Conservation (phyloP, 441 rosid species). For the Metrosideros polymorpha region DNA sequence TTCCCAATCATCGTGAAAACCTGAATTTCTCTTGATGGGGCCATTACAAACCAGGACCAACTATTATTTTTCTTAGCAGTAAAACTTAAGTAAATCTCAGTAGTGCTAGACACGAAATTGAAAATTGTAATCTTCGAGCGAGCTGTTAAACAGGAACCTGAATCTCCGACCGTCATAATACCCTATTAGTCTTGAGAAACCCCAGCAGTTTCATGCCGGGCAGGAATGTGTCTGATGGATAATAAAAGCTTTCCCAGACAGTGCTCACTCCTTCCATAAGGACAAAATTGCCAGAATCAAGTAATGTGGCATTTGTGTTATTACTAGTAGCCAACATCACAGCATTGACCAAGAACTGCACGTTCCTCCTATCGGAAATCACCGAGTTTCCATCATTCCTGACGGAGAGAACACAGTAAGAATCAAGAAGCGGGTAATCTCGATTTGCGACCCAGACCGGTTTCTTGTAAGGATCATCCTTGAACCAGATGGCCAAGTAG, state of each 20-base stretch:
- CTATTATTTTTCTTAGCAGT: not conserved
- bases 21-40: not conserved
- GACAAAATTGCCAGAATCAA: not conserved
- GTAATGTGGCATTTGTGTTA: not conserved
- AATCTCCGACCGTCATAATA: not conserved
- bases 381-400: not conserved
- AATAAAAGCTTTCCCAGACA: not conserved
- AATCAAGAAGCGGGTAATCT: not conserved
- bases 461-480: not conserved
- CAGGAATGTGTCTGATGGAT: not conserved
- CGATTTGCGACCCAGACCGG: not conserved
- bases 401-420: not conserved
- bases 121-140: not conserved
- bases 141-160: not conserved
- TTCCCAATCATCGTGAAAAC: not conserved
- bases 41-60: not conserved
- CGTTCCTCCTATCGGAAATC: not conserved
- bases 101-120: not conserved
- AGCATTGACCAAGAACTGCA: not conserved
- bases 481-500: not conserved
- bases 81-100: not conserved
- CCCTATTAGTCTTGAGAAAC: not conserved
- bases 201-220: constrained; percentile 4
- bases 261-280: not conserved
- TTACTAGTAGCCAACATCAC: not conserved